Percentiles rank a stretch among this genome's conserved stretches.
phyloP scores from a whole-genome alignment of 352 stramenopile species.

The Plasmopara halstedii region DNA sequence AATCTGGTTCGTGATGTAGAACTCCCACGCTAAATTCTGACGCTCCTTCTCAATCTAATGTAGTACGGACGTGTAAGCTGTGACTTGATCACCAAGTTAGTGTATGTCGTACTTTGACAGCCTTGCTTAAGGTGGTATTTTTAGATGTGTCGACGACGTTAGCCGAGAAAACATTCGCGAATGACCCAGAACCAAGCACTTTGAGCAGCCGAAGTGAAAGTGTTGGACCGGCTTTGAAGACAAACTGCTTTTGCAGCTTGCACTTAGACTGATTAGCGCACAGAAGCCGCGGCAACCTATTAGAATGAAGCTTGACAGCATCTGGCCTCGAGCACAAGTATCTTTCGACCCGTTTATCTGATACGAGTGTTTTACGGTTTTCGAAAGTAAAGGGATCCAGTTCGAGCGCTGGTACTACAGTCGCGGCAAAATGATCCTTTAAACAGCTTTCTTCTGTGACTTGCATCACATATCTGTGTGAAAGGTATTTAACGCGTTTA shows the following conservation, averaged over 20 bases:
- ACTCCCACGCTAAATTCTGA: conserved; percentile 73
- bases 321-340: conserved; percentile 38
- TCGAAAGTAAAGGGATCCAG: conserved; percentile 53
- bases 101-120: conserved; percentile 47
- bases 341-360: conserved; percentile 26
- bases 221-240: conserved; percentile 25
- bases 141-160: conserved; percentile 22
- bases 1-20: conserved; percentile 60
- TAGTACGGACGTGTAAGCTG: conserved; percentile 2
- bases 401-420: conserved; percentile 1
- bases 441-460: neutral
- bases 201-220: conserved; percentile 38
- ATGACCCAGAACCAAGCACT: conserved; percentile 63
- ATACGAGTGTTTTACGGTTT: conserved; percentile 41
- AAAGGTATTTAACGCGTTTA: no score
- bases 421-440: neutral
- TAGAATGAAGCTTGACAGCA: conserved; percentile 43
- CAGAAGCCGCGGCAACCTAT: conserved; percentile 40
- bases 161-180: conserved; percentile 67
- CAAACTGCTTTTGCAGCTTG: conserved; percentile 51
- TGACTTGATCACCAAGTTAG: neutral
- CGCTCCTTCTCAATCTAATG: conserved; percentile 60
- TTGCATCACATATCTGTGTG: conserved; percentile 10
- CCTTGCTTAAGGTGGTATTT: conserved; percentile 25
- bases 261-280: conserved; percentile 33